Base-by-base conservation (phyloP, 352 stramenopile genomes). In the Globisporangium cylindrosporum region DNA sequence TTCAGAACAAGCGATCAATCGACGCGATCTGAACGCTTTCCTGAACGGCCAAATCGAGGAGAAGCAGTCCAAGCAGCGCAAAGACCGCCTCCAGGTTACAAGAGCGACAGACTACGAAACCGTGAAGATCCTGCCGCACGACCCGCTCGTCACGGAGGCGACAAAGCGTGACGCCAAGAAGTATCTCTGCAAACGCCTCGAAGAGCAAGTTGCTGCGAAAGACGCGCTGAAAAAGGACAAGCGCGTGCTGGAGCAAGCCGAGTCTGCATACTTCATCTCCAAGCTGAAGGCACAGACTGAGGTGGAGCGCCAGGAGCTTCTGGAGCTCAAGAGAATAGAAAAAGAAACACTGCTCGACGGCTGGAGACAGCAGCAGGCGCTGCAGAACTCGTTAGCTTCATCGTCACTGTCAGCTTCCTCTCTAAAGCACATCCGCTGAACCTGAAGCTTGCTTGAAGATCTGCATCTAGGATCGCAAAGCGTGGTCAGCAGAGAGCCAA, bases 241-340 rank as follows among this genome's bases (percentile, higher is more conserved):
- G 10, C 70, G 70, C 18, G 66, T 65, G 6, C 55, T 91, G 22
- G 82, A 91, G 48, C 79, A 85, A 32, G 78, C 79, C n/a, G 81
- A 90, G 34, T 77, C 76, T 34, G 79, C 78, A 29, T 88, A 81
- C 61, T 87, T 85, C 57, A 73, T 88, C 65, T 64, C 67, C 10
- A 78, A 89, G 62, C 70, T 91, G 22, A 66, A 74, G 25, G 56
- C 71, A 54, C 77, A 88, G 51, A 71, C 70, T 3, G 72, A 73
- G 14, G 70, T 61, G 5, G 80, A 90, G 38, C 66, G 67, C 0
- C 49, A 74, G 4, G 68, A 77, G 34, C 27, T 64, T 5, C 60
- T 48, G 20, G 72, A 80, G 61, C 56, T 63, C 18, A 76, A 80
- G 63, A 68, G 68, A 24, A 41, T 65, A 15, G 73, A 81, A 20